phyloP scores from a whole-genome alignment of 805 yeast genomes.

The Teunomyces lycoperdinae region DNA sequence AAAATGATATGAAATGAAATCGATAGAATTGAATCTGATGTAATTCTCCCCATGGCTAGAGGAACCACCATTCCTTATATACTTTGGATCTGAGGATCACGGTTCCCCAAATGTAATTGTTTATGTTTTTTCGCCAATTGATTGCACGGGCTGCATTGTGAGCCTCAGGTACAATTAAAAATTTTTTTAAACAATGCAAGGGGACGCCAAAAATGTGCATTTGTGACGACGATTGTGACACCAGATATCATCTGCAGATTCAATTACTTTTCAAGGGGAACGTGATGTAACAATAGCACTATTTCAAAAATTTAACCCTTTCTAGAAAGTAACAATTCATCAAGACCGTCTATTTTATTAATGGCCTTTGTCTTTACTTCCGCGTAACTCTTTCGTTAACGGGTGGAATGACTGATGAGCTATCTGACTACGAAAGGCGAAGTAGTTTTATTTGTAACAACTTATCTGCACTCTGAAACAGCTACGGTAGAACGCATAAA shows the following conservation, averaged over 20 bases:
- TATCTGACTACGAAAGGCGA: not conserved
- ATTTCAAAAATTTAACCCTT: too few relatives aligned
- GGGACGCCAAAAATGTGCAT: not conserved
- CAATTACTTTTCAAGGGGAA: not conserved
- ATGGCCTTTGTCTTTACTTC: too few relatives aligned
- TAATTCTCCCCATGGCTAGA: not conserved
- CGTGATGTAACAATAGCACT: not conserved
- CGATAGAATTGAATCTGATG: too few relatives aligned
- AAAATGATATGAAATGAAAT: too few relatives aligned
- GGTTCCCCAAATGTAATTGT: not conserved
- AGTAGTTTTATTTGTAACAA: not conserved
- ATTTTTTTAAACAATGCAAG: slow-evolving; percentile 2
- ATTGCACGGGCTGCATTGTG: not conserved
- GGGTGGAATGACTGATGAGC: too few relatives aligned
- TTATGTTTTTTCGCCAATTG: not conserved
- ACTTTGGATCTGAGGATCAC: not conserved
- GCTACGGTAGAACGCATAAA: not conserved
- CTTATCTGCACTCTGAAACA: not conserved
- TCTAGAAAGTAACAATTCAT: too few relatives aligned
- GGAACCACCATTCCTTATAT: not conserved
- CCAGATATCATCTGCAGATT: not conserved
- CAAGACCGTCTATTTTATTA: too few relatives aligned
- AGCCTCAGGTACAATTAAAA: not conserved
- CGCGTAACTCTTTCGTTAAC: too few relatives aligned
- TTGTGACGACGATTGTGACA: not conserved